Evolutionary conservation across 106 monocot genomes (phyloP).

Genomic region (Iris macrosiphon): DNA sequence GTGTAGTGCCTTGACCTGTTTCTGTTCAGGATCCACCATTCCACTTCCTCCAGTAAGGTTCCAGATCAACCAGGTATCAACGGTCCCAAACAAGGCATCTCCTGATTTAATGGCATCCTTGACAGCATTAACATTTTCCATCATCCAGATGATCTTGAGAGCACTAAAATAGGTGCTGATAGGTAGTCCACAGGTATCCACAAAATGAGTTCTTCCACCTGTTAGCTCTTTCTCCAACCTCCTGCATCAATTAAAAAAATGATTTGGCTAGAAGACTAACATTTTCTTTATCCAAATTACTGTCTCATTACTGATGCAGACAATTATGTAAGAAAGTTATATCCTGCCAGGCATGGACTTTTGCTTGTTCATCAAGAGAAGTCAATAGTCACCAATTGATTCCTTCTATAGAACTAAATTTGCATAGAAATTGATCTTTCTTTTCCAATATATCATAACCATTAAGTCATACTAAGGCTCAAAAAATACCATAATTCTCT

Average conservation of each 20-base stretch:
- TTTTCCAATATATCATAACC: no score
- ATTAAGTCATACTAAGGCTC: no score
- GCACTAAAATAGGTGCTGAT: slow-evolving; percentile 97
- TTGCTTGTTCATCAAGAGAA: no score
- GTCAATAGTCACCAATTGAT: no score
- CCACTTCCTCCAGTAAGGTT: slow-evolving; percentile 78
- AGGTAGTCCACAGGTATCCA: slow-evolving; percentile 76
- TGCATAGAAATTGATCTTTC: no score
- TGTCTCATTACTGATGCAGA: no score
- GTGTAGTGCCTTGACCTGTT: slow-evolving; percentile 56
- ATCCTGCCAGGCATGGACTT: no score
- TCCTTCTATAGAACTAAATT: no score
- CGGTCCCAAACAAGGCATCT: slow-evolving; percentile 84
- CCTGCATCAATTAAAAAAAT: slow-evolving; percentile 52
- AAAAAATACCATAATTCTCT: no score
- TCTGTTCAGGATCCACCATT: background rate
- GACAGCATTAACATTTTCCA: slow-evolving; percentile 71
- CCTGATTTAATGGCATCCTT: slow-evolving; percentile 45
- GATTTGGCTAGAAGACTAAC: no score
- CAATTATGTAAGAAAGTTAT: no score
- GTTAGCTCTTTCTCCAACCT: slow-evolving; percentile 68
- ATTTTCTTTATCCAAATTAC: no score
- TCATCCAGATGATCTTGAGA: slow-evolving; percentile 80
- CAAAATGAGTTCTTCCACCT: slow-evolving; percentile 76
- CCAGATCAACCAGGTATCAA: slow-evolving; percentile 95